phyloP scores from a whole-genome alignment of 208 protist genomes.

The Wallacemonas sp. region DNA sequence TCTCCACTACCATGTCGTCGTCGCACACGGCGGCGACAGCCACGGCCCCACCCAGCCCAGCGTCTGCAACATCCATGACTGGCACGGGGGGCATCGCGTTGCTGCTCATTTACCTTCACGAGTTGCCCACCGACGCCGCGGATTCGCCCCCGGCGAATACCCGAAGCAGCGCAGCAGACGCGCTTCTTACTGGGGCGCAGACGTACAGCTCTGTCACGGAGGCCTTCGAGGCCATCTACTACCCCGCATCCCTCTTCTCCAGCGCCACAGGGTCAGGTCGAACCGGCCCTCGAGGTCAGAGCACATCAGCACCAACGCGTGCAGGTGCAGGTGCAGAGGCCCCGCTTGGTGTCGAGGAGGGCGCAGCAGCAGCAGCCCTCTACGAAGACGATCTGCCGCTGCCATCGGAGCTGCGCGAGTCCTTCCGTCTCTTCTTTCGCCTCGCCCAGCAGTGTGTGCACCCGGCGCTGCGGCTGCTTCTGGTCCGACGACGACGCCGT shows the following conservation, averaged over 20 bases:
- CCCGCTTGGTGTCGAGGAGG: neutral
- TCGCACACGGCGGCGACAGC: neutral
- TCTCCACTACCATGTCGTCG: no score
- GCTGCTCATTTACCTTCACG: neutral
- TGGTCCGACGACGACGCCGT: slow-evolving; percentile 3
- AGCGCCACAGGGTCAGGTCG: no score
- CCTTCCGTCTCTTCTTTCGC: slow-evolving; percentile 13
- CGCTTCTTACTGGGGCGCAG: neutral
- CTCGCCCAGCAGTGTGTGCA: slow-evolving; percentile 7
- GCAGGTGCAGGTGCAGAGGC: neutral
- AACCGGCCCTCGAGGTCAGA: no score
- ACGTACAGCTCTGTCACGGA: slow-evolving; percentile 3
- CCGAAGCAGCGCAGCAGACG: no score
- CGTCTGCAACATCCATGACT: neutral
- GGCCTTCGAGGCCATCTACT: neutral
- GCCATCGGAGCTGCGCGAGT: slow-evolving; percentile 12
- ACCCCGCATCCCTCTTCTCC: neutral
- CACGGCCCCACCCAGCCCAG: neutral
- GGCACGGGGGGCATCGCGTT: neutral
- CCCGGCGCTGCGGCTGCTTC: neutral
- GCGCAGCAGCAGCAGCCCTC: neutral
- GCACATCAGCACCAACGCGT: neutral
- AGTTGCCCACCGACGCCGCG: neutral
- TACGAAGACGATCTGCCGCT: slow-evolving; percentile 13
- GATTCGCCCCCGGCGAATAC: neutral